These are phyloP conservation scores for Manihot esculenta DNA, from an alignment of 441 rosid genomes.

Conservation along the genomic window DNA sequence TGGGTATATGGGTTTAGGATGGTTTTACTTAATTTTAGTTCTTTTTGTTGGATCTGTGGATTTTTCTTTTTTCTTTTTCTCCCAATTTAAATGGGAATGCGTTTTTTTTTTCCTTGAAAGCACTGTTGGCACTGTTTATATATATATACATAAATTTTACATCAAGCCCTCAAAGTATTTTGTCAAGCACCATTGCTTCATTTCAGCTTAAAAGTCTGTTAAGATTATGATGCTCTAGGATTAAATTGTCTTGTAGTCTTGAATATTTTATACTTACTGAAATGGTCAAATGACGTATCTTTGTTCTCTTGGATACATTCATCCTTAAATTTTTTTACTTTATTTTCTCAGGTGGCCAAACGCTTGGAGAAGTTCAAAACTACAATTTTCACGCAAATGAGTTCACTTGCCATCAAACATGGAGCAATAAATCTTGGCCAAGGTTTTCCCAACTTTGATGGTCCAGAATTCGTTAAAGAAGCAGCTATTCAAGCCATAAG, in stretches of 20 bases:
- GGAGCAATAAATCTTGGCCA: constrained; percentile 94
- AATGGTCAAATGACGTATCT: background rate
- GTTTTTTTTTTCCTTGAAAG: background rate
- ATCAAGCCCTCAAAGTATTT: no score
- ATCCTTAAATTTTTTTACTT: background rate
- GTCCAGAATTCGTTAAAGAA: constrained; percentile 96
- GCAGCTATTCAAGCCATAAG: constrained; percentile 84
- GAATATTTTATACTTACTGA: background rate
- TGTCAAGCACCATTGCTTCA: background rate
- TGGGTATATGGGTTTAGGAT: background rate
- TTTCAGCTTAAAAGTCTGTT: background rate
- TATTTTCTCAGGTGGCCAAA: constrained; percentile 57
- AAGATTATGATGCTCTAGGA: background rate
- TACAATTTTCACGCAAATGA: constrained; percentile 90
- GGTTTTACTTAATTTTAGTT: background rate
- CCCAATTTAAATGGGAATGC: no score
- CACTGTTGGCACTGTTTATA: no score
- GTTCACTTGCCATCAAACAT: constrained; percentile 70
- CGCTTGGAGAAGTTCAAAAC: constrained; percentile 93
- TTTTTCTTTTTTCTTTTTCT: background rate
- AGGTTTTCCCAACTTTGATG: constrained; percentile 94
- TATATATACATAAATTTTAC: no score
- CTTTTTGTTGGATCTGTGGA: background rate
- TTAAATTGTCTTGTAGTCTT: no score
- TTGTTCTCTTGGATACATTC: no score